Conservation (phyloP, 108 stramenopile species). For the Nitzschia sp. region DNA sequence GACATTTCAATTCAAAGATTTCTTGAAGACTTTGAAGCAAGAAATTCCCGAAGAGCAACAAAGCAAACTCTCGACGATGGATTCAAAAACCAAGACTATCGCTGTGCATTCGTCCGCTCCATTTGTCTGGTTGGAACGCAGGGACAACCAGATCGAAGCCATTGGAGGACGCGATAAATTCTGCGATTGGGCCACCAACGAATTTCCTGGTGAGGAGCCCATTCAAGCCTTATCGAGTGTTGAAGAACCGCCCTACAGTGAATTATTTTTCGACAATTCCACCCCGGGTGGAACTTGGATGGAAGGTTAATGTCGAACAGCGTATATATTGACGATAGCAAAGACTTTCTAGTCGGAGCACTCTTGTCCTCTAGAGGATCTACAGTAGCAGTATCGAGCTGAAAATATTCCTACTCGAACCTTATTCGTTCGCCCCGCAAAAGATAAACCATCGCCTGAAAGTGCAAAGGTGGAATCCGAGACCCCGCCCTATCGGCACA, state of each 20-base stretch:
- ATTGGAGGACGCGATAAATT: constrained; percentile 14
- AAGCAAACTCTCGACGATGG: background rate
- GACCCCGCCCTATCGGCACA: too few species aligned
- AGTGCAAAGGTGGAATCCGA: too few species aligned
- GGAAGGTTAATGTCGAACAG: background rate
- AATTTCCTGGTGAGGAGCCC: background rate
- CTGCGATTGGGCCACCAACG: background rate
- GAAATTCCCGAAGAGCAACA: background rate
- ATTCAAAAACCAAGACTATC: background rate
- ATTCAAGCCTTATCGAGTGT: background rate
- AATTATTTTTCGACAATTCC: background rate
- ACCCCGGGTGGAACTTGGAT: background rate
- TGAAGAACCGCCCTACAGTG: background rate
- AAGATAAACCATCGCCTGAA: too few species aligned
- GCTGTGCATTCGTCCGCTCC: constrained; percentile 6
- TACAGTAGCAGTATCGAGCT: too few species aligned
- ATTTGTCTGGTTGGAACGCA: constrained; percentile 13
- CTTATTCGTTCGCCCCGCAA: too few species aligned
- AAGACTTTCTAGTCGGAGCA: too few species aligned
- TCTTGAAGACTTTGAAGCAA: background rate
- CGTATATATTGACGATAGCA: background rate
- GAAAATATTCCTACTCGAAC: too few species aligned
- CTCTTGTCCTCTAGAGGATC: too few species aligned
- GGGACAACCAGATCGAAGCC: background rate
- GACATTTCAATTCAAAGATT: background rate